phyloP scores from a whole-genome alignment of 2,329 filamentous ascomycete genomes.

The Exophiala calicioides region DNA sequence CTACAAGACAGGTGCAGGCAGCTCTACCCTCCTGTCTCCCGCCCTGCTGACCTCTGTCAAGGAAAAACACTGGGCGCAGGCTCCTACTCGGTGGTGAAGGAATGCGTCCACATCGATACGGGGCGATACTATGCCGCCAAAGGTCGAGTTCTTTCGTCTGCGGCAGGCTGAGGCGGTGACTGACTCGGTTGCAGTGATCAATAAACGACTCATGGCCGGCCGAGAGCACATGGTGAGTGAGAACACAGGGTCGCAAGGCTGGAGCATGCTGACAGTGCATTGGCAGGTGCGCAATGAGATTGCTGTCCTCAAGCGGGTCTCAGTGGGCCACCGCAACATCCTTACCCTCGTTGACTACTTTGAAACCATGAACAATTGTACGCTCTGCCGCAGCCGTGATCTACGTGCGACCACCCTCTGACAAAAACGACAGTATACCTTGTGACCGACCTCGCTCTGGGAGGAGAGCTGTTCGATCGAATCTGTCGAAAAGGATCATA shows the following conservation, averaged over 20 bases:
- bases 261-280: constrained; percentile 15
- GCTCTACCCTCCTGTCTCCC: no score
- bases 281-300: constrained; percentile 91
- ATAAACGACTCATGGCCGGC: constrained; percentile 96
- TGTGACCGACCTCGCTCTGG: constrained; percentile 92
- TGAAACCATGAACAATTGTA: constrained; percentile 97
- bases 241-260: no score
- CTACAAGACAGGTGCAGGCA: constrained; percentile 83
- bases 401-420: constrained; percentile 17
- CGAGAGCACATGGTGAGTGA: constrained; percentile 95
- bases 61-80: constrained; percentile 93
- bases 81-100: constrained; percentile 97
- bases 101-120: constrained; percentile 98
- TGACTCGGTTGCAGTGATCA: constrained; percentile 66
- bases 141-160: constrained; percentile 22
- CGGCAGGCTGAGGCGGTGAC: not conserved
- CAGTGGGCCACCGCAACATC: constrained; percentile 98
- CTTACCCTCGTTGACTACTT: constrained; percentile 98
- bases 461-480: constrained; percentile 95
- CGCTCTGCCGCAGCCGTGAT: constrained; percentile 29
- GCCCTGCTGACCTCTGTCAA: constrained; percentile 15
- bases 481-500: constrained; percentile 99
- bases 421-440: constrained; percentile 69
- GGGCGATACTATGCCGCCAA: constrained; percentile 98
- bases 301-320: constrained; percentile 94